Base-by-base conservation (phyloP, 129 eudicot species). In the Smallanthus sonchifolius region DNA sequence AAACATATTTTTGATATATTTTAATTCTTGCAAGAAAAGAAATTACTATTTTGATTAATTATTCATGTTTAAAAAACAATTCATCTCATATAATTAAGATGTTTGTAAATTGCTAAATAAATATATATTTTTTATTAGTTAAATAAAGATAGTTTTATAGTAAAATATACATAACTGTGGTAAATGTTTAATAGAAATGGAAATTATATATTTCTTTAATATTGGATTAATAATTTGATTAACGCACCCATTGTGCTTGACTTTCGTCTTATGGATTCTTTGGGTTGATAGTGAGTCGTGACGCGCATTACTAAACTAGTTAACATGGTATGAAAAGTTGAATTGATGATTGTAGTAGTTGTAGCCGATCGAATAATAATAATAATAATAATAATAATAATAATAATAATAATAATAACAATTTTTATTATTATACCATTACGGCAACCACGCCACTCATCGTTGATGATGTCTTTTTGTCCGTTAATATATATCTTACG, bases 291-390 rank as follows among this genome's bases (percentile, higher is more conserved):
- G 49, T 44, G 51, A 56, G 74, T 69, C 20, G 40, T 57, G 47
- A 69, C 61, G 69, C 63, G 38, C 51, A 14, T 68, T 69, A 44
- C 76, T 77, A 60, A 77, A 77, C 81, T 20, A 69, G 81, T 77
- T 71, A 71, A 52, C 56, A 14, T 70, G 64, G 82, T 78, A 39
- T 78, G 82, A 78, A 78, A 78, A 63, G 60, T 71, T 78, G 78
- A 78, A 71, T 49, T 19, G 43, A 38, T 48, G 71, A 56, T 15
- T 48, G 65, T 47, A 61, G 65, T 48, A n/a, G 77, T 70, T 78
- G 76, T 77, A 47, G 64, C 49, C 56, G 37, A 63, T 64, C 39
- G 55, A 35, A 63, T 74, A 66, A 11, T 43, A 66, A 66, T 20
- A 54, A 66, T 10, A 42, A 42, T 7, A 39, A 65, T 38, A 37